Base-by-base conservation (phyloP, 1,139 yeast genomes). In the Debaryomyces nepalensis region DNA sequence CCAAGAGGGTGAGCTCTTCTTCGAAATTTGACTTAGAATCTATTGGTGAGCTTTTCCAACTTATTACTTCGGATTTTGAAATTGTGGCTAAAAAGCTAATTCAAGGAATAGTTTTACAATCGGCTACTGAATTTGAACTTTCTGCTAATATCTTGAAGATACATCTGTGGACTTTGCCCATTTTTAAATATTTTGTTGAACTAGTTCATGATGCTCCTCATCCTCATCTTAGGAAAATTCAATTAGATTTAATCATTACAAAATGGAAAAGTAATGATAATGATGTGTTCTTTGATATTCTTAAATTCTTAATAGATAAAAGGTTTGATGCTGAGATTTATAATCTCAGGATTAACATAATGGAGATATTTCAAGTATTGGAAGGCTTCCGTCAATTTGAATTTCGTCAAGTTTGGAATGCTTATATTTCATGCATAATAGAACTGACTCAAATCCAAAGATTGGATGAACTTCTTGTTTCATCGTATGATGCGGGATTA, bases 141-240 rank as follows among this genome's bases (percentile, higher is more conserved):
- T 43, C 58, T 9, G 49, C 67, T 15, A 45, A 45, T 1, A 23
- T 44, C 16, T 47, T 70, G 37, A 43, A 57, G 2, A 50, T 70
- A 3, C 50, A 49, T 0, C 41, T 48, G 4, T 73, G 78, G 78
- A 50, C 58, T 9, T 26, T 58, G 3, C 61, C 63, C 1, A 51
- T 59, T 2, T 63, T 67, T 53, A 59, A 66, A 30, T 68, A 63
- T 43, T 68, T 61, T 36, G 48, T 71, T 4, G 43, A 53, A 3
- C 54, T 71, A 26, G 58, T 69, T 36, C 70, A 64, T 39, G 61
- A 59, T 50, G 69, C 76, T 0, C 75, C 77, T 2, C 61, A 52
- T 37, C 52, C 51, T 2, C 55, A 52, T 33, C 56, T 73, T 39
- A 63, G 60, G 40, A 57, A 57, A 23, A 53, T 58, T 30, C 48